Evolutionary conservation across 2,329 filamentous ascomycete genomes (phyloP).

Genomic region (Phyllosticta citribraziliensis): DNA sequence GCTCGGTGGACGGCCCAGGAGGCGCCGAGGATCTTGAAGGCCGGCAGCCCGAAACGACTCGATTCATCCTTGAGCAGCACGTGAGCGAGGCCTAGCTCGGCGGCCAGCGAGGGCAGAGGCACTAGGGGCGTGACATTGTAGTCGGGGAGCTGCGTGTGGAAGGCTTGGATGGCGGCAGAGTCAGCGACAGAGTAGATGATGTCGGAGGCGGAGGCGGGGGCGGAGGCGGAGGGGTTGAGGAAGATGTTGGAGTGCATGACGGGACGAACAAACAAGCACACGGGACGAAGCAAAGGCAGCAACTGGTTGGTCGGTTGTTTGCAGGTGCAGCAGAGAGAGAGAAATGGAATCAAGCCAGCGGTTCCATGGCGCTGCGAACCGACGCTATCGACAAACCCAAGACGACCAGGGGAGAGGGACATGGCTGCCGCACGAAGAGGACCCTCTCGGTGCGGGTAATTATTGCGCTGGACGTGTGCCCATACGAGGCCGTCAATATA

Average conservation of each 20-base stretch:
- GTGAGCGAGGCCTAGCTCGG: conserved; percentile 36
- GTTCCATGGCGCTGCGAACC: not conserved
- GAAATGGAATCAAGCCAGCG: too few relatives aligned
- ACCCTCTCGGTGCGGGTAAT: not conserved
- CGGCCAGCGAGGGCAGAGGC: conserved; percentile 44
- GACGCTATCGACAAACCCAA: not conserved
- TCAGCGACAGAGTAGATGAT: not conserved
- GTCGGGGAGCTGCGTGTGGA: conserved; percentile 50
- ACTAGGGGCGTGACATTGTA: conserved; percentile 49
- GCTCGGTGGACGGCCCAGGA: conserved; percentile 61
- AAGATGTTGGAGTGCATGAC: conserved; percentile 12
- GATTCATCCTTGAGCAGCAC: conserved; percentile 66
- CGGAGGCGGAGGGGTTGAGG: conserved; percentile 19
- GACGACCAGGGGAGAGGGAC: not conserved
- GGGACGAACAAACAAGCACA: too few relatives aligned
- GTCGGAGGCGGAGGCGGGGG: conserved; percentile 13
- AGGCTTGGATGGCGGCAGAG: conserved; percentile 21
- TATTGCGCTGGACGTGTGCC: not conserved
- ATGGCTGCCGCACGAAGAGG: not conserved
- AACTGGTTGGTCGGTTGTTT: not conserved
- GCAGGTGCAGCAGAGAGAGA: not conserved
- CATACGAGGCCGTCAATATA: too few relatives aligned
- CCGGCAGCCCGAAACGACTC: conserved; percentile 55
- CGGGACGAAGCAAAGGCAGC: too few relatives aligned
- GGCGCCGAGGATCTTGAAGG: conserved; percentile 74